Conservation (phyloP, 148 eudicot species). For the Cornus suecica region DNA sequence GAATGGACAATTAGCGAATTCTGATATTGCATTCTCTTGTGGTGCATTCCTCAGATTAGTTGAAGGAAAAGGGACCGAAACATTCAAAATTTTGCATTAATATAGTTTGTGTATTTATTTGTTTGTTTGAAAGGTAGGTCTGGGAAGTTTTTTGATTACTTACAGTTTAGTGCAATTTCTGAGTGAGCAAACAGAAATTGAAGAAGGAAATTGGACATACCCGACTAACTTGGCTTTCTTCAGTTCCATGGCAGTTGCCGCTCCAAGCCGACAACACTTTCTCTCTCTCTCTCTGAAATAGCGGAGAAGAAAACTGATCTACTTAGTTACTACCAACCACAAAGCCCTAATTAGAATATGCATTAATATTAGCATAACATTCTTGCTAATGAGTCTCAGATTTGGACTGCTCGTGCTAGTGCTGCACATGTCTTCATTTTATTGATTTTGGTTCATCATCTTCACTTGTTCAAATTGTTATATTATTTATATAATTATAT, state of each 20-base stretch:
- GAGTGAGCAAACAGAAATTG: neutral
- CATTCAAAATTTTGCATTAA: neutral
- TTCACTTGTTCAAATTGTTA: no score
- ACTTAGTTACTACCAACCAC: neutral
- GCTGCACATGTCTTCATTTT: neutral
- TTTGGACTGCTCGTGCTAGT: neutral
- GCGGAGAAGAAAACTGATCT: conserved; percentile 15
- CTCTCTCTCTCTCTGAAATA: neutral
- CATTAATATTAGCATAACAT: neutral
- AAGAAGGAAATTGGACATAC: conserved; percentile 26
- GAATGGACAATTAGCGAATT: no score
- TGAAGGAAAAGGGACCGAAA: neutral
- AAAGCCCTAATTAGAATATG: neutral
- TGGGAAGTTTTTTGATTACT: neutral
- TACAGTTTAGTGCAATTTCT: neutral
- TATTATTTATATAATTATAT: no score
- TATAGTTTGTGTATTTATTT: no score
- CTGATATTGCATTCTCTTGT: neutral
- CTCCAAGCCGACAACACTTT: neutral
- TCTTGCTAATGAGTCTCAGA: neutral
- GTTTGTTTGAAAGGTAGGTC: no score
- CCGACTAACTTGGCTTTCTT: conserved; percentile 69
- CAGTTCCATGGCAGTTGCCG: conserved; percentile 47
- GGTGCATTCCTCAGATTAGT: neutral
- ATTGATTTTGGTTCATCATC: no score